Evolutionary conservation across 495 filamentous ascomycete species (phyloP), one percentile per base, ranked within the genome.

Genomic region (Recurvomyces mirabilis): DNA sequence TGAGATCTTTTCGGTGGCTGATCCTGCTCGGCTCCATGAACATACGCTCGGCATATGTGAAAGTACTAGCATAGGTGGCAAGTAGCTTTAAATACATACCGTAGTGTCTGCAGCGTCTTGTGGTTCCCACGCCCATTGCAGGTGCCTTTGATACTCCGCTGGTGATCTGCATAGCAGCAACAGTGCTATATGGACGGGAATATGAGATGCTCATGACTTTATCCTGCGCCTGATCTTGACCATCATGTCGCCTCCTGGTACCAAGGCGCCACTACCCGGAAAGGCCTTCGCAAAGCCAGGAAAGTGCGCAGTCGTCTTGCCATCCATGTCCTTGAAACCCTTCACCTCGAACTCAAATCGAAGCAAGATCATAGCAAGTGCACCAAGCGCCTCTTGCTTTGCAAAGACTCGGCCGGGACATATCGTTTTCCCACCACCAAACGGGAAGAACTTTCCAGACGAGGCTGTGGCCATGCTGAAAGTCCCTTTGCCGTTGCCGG

Each of bases 391-490:
- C 30, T 54, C 51, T 37, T 54, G 51, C 42, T 54, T 54, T 5
- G 51, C 51, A 26, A 54, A 54, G 1, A 46, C 11, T 25, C 41
- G 23, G 14, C 29, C 51, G 42, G 30, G 43, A 33, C 51, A 54
- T 3, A 54, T 46, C 12, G 47, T 46, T 19, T 31, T 41, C 12
- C 51, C 51, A n/a, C 51, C 51, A 6, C 51, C 51, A 28, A 54
- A 54, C 1, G 51, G 51, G 21, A 53, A 54, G 26, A 51, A 38
- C 33, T 57, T 57, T n/a, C 51, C 54, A n/a, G n/a, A n/a, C 3
- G 24, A 25, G 2, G 51, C 33, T 5, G 35, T 41, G 3, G 9
- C 25, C 20, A 41, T 38, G 21, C 38, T 44, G 37, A 57, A 57
- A 13, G 38, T 48, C 9, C 5, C 10, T 35, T 52, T 49, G 1